Conservation (phyloP, 345 rosid genomes). For the Excoecaria cochinchinensis region DNA sequence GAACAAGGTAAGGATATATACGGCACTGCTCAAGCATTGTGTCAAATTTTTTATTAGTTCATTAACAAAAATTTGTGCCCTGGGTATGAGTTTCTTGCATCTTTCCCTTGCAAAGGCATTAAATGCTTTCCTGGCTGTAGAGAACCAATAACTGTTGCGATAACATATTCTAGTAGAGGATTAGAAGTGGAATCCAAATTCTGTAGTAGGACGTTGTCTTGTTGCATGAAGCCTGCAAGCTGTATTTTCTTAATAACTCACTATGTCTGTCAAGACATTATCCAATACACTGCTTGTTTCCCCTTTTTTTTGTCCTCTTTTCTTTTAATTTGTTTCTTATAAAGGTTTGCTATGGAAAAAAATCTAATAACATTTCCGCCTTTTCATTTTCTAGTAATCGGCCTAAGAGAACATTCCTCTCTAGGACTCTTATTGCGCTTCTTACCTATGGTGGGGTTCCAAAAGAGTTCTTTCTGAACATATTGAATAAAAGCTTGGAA, state of each 20-base stretch:
- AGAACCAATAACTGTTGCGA: not conserved
- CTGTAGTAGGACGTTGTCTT: not conserved
- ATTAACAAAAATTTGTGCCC: not conserved
- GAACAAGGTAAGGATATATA: constrained; percentile 48
- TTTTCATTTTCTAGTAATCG: constrained; percentile 45
- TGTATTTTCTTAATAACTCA: not conserved
- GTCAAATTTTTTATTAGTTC: not conserved
- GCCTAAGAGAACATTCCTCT: constrained; percentile 49
- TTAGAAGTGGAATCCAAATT: not conserved
- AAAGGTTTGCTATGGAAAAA: not conserved
- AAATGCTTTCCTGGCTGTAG: not conserved
- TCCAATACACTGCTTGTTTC: not conserved
- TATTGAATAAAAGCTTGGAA: constrained; percentile 47
- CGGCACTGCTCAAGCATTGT: not conserved
- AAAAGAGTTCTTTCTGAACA: constrained; percentile 46
- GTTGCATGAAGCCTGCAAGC: not conserved
- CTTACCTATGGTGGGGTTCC: constrained; percentile 82
- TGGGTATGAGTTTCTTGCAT: not conserved
- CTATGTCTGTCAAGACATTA: not conserved
- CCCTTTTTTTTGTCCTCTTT: no score
- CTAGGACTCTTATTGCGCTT: constrained; percentile 58
- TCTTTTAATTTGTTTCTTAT: not conserved
- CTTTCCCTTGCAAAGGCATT: not conserved
- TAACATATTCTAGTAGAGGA: not conserved
- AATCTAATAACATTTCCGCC: not conserved